Conservation (phyloP, 1,284 basidiomycete species). For the Vanrija sp. region DNA sequence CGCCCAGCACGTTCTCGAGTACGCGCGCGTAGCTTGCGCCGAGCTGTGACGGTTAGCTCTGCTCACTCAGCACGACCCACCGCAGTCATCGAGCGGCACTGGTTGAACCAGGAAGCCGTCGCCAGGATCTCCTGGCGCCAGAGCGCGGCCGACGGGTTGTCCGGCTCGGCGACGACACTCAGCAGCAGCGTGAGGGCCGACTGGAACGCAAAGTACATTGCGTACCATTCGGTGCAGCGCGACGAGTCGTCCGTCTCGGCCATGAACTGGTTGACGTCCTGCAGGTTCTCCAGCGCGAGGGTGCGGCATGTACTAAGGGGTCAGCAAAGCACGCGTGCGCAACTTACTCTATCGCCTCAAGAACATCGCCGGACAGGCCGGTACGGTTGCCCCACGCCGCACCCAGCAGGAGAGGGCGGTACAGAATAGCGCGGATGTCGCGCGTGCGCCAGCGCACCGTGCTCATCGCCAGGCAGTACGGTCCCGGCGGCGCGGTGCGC, state of each 20-base stretch:
- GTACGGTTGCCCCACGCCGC: slow-evolving; percentile 19
- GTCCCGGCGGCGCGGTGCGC: background rate
- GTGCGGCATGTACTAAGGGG: slow-evolving; percentile 9
- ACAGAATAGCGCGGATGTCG: slow-evolving; percentile 23
- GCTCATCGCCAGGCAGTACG: slow-evolving; percentile 3
- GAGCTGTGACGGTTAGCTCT: background rate
- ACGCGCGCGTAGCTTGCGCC: background rate
- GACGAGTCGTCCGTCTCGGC: background rate
- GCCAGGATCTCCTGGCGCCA: slow-evolving; percentile 8
- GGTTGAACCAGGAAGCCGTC: slow-evolving; percentile 13
- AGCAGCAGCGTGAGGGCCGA: slow-evolving; percentile 19
- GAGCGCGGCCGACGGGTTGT: background rate
- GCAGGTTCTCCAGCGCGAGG: slow-evolving; percentile 19
- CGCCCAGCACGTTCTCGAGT: background rate
- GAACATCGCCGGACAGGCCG: slow-evolving; percentile 1
- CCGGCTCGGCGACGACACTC: slow-evolving; percentile 20
- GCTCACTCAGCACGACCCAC: background rate
- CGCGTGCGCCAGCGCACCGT: slow-evolving; percentile 21
- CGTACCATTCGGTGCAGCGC: slow-evolving; percentile 20
- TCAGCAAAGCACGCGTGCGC: too few relatives aligned
- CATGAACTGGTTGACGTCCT: slow-evolving; percentile 15
- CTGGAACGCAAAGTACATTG: slow-evolving; percentile 25
- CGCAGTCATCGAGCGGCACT: background rate
- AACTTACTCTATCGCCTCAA: slow-evolving; percentile 16
- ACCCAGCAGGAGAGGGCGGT: slow-evolving; percentile 24